Base-by-base conservation (phyloP, 352 stramenopile genomes). In the Globisporangium heterothallicum region DNA sequence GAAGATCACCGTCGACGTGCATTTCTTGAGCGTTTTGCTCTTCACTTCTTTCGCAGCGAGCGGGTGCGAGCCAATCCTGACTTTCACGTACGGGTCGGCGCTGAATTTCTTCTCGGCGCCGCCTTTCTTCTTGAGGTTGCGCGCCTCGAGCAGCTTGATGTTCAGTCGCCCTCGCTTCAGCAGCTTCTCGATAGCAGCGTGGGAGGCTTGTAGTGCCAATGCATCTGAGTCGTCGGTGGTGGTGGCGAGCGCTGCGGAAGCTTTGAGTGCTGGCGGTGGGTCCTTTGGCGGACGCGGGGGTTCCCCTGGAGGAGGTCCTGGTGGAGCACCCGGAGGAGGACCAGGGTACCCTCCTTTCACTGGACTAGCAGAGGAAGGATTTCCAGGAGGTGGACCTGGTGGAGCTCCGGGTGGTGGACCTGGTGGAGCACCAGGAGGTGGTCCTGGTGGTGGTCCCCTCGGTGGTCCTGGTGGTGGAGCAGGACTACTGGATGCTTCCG, bases 21-120 rank as follows among this genome's bases (percentile, higher is more conserved):
- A 86, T 53, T 92, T 92, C 56, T 94, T 94, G 18, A 89, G 78
- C 18, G 81, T 89, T 56, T 75, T 84, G 58, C 68, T 94, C 63
- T 94, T 94, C 47, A 63, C 61, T 29, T 93, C 78, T 45, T 81
- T 64, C 2, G 81, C 66, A 6, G 70, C 61, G 43, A 95, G 72
- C 10, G 86, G 74, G 38, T 91, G 81, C 10, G 72, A 76, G 36
- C 86, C 87, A 14, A 95, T 69, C 36, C 62, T 66, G 32, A 92
- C 64, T 54, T 89, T 94, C 46, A 93, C 68, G 72, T 93, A 96
- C 25, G 81, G 64, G 58, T 96, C 86, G 14, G 70, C 78, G 7
- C 46, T 84, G 52, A 92, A 92, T 18, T 78, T 77, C 18, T 92
- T 88, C 26, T 86, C 78, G 0, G 68, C 62, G 3, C 56, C 61